Base-by-base conservation (phyloP, 352 stramenopile genomes). In the Blastocystis hominis region DNA sequence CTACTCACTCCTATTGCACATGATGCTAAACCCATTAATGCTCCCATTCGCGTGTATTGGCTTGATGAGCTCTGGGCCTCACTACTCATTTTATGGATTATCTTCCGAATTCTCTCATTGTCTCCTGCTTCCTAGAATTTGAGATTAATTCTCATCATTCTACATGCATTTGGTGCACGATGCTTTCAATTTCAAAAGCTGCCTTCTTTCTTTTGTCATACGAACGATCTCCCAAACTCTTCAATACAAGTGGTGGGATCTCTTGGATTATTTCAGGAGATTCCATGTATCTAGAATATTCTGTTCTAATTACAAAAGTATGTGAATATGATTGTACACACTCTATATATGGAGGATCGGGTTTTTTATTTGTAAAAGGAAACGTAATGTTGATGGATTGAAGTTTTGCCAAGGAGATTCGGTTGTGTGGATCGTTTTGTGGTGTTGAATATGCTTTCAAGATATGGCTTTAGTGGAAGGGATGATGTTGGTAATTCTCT, bases 131-230 rank as follows among this genome's bases (percentile, higher is more conserved):
- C 64, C 46, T 88, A 91, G 15, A 69, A 75, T 1, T 40, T 77
- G 3, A 90, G 64, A 40, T 91, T 89, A 55, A 95, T 92, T 46
- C 93, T 96, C 2, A 95, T 93, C 69, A 77, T 84, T 53, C 94
- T 66, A 84, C 72, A 34, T 84, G 72, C 72, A 84, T 96, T 88
- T 98, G 95, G 88, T 96, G 94, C 20, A 98, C 91, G 55, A 94
- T 93, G 90, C 98, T 98, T 92, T 98, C 97, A 42, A 99, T 95
- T 91, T 99, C 97, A 76, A 98, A 93, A 6, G 96, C 96, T 0
- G 96, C 96, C 89, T 96, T 96, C 91, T 99, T 99, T 75, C 97
- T 94, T 91, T 99, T 99, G 89, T 99, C 97, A 90, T 98, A 99
- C 15, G 94, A 98, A 20, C 96, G 92, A 90, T 99, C 97, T 44